Evolutionary conservation across 306 rosid species (phyloP).

Genomic region (Potentilla sterilis): DNA sequence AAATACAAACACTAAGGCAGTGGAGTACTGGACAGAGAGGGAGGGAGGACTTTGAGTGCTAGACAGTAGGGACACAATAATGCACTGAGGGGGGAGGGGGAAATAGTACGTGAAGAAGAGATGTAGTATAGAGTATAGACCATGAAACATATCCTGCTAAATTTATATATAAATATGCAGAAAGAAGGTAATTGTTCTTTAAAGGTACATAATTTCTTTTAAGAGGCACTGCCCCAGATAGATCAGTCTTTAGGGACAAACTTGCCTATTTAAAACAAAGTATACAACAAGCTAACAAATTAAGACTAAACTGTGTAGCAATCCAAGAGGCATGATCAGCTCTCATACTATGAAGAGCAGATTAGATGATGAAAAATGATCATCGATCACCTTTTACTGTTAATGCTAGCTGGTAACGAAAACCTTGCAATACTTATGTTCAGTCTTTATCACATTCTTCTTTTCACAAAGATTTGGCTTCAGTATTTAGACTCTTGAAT

Average conservation of each 20-base stretch:
- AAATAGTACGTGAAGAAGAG: neutral
- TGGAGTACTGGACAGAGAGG: neutral
- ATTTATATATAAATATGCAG: neutral
- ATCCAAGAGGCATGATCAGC: neutral
- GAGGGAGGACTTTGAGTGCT: neutral
- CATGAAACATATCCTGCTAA: neutral
- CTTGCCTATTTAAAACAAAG: neutral
- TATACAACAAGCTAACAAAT: neutral
- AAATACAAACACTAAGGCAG: neutral
- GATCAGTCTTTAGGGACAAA: neutral
- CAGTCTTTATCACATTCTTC: neutral
- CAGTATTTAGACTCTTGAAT: neutral
- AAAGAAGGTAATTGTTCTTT: neutral
- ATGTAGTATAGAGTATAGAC: neutral
- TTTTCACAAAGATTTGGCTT: neutral
- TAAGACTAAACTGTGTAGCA: neutral
- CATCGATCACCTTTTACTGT: too few relatives aligned
- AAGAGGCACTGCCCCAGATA: neutral
- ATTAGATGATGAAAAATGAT: constrained; percentile 3
- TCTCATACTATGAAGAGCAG: neutral
- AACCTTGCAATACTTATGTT: too few relatives aligned
- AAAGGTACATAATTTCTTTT: neutral
- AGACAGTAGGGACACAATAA: neutral
- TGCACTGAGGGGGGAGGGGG: neutral
- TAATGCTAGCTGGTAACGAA: too few relatives aligned